These are phyloP conservation scores for Cruciata laevipes DNA, from an alignment of 257 asterid species.

Conservation along the genomic window DNA sequence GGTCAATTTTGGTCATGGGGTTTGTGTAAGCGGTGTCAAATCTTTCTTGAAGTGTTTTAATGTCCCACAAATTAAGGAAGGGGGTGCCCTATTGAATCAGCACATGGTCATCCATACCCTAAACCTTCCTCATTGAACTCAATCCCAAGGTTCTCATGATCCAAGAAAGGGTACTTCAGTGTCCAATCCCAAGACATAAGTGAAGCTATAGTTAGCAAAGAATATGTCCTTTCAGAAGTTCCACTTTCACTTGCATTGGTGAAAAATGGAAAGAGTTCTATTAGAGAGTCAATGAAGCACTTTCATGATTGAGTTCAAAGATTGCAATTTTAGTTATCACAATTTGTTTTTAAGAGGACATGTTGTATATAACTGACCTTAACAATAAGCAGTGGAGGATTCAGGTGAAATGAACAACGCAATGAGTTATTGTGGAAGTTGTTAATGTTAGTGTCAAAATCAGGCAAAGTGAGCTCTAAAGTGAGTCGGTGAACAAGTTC, in stretches of 20 bases:
- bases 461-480: too few species aligned
- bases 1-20: constrained; percentile 27
- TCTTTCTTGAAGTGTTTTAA: constrained; percentile 1
- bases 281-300: background rate
- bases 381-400: too few species aligned
- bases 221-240: background rate
- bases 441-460: too few species aligned
- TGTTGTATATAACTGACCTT: too few species aligned
- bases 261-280: background rate
- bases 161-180: constrained; percentile 18
- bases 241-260: background rate
- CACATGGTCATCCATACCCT: constrained; percentile 36
- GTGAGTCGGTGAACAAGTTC: too few species aligned
- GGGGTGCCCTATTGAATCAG: constrained; percentile 30
- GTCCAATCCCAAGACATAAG: constrained; percentile 13
- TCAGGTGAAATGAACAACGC: too few species aligned
- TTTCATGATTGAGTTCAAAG: background rate
- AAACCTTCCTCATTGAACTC: constrained; percentile 4
- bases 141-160: constrained; percentile 21
- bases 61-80: constrained; percentile 22
- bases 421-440: too few species aligned
- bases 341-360: background rate
- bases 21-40: constrained; percentile 7
- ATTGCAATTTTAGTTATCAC: background rate
- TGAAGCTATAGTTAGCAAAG: background rate